phyloP scores from a whole-genome alignment of 495 filamentous ascomycete genomes.

The Rusavskia elegans region DNA sequence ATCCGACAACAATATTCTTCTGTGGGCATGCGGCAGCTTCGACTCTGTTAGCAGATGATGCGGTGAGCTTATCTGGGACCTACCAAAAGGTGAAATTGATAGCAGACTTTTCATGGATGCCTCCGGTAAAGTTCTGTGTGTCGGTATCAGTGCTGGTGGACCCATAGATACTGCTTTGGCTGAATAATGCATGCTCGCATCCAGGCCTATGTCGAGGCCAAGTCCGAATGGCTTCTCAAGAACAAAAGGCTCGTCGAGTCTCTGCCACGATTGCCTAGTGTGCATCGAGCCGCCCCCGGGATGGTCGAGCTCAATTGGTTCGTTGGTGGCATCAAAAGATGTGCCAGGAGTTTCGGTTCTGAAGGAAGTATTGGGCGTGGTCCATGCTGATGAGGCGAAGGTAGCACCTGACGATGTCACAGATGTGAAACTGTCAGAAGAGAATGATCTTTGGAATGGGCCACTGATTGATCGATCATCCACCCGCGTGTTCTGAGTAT shows the following conservation, averaged over 20 bases:
- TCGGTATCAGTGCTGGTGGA: neutral
- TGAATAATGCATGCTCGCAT: neutral
- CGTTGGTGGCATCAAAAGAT: slow-evolving; percentile 5
- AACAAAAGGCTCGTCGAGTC: neutral
- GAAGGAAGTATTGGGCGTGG: slow-evolving; percentile 13
- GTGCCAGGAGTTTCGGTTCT: slow-evolving; percentile 1
- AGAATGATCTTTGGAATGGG: neutral
- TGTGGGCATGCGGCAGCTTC: neutral
- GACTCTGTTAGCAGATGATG: neutral
- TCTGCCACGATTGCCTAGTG: neutral
- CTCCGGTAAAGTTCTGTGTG: neutral
- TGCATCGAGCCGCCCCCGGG: neutral
- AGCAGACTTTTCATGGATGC: neutral
- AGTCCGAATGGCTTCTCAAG: neutral
- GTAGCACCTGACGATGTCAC: slow-evolving; percentile 5
- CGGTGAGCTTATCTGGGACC: neutral
- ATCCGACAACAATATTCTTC: slow-evolving; percentile 10
- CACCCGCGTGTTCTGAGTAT: neutral
- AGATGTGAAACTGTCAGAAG: slow-evolving; percentile 1
- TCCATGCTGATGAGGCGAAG: slow-evolving; percentile 1
- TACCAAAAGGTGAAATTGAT: neutral
- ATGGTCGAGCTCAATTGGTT: neutral
- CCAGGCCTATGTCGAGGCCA: neutral
- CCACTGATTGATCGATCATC: neutral
- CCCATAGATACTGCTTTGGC: neutral